phyloP scores from a whole-genome alignment of 805 yeast species.

The Wickerhamiella spandovensis region DNA sequence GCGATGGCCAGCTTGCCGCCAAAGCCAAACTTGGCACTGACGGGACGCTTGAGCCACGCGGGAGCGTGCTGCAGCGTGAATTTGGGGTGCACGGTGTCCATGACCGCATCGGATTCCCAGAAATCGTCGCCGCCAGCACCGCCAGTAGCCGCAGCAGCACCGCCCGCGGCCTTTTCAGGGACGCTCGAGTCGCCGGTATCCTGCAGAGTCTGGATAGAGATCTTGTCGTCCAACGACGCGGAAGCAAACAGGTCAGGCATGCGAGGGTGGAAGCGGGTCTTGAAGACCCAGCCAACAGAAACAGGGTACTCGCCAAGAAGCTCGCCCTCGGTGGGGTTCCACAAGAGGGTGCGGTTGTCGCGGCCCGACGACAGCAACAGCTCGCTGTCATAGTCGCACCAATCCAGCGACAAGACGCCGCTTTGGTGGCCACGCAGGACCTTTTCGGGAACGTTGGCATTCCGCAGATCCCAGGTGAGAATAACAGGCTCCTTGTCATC shows the following conservation, averaged over 20 bases:
- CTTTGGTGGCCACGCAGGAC: slow-evolving; percentile 67
- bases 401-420: slow-evolving; percentile 82
- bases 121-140: slow-evolving; percentile 53
- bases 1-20: slow-evolving; percentile 73
- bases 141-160: slow-evolving; percentile 9
- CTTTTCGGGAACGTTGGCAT: slow-evolving; percentile 78
- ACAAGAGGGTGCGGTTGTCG: slow-evolving; percentile 73
- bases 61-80: slow-evolving; percentile 74
- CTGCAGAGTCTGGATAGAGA: slow-evolving; percentile 73
- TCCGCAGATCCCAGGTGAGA: slow-evolving; percentile 87
- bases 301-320: slow-evolving; percentile 80
- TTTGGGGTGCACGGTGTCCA: slow-evolving; percentile 39
- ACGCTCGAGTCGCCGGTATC: slow-evolving; percentile 38
- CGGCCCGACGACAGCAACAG: slow-evolving; percentile 82
- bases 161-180: slow-evolving; percentile 19
- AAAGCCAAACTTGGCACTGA: slow-evolving; percentile 74
- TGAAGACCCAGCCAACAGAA: slow-evolving; percentile 86
- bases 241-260: slow-evolving; percentile 68
- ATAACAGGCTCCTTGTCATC: slow-evolving; percentile 61
- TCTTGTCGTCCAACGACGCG: slow-evolving; percentile 67
- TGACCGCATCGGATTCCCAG: slow-evolving; percentile 46
- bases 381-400: slow-evolving; percentile 76
- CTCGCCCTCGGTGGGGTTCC: slow-evolving; percentile 75
- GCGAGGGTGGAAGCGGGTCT: slow-evolving; percentile 73
- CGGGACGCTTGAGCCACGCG: slow-evolving; percentile 66